Evolutionary conservation across 2,329 filamentous ascomycete species (phyloP).

Genomic region (Fusarium agapanthi): DNA sequence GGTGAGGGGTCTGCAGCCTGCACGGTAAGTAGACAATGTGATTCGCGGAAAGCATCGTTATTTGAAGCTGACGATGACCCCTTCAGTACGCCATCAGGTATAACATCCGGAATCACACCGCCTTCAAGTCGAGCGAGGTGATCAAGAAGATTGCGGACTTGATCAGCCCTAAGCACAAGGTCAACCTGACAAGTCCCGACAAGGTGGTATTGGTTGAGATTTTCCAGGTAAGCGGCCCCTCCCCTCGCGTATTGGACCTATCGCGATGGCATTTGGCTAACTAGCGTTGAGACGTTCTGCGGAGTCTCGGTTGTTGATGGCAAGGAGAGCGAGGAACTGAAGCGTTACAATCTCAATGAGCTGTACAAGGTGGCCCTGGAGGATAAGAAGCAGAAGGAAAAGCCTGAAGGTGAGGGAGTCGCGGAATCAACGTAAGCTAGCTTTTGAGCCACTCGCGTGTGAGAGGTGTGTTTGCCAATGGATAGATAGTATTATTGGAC

Average conservation of each 20-base stretch:
- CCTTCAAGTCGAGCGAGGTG: conserved; percentile 71
- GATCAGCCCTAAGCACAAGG: conserved; percentile 74
- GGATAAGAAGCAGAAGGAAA: conserved; percentile 24
- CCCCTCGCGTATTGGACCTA: conserved; percentile 31
- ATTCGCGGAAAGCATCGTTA: conserved; percentile 4
- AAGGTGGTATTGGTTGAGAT: conserved; percentile 82
- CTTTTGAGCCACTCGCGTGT: conserved; percentile 9
- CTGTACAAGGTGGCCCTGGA: conserved; percentile 61
- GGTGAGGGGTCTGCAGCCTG: conserved; percentile 37
- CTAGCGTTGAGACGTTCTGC: conserved; percentile 69
- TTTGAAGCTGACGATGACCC: conserved; percentile 22
- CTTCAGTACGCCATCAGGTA: conserved; percentile 82
- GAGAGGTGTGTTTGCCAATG: conserved; percentile 11
- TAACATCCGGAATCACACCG: conserved; percentile 77
- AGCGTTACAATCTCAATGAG: conserved; percentile 81
- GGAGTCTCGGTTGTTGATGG: conserved; percentile 82
- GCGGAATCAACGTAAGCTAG: conserved; percentile 30
- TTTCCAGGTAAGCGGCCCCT: conserved; percentile 69
- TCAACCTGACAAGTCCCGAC: conserved; percentile 80
- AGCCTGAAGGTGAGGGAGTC: conserved; percentile 25
- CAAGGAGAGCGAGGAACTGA: conserved; percentile 74
- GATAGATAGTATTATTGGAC: background rate
- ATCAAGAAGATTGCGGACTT: conserved; percentile 76
- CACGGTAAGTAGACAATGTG: conserved; percentile 53
- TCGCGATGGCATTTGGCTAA: conserved; percentile 30